Conservation (phyloP, 306 rosid species). For the Pterocarpus macrocarpus region DNA sequence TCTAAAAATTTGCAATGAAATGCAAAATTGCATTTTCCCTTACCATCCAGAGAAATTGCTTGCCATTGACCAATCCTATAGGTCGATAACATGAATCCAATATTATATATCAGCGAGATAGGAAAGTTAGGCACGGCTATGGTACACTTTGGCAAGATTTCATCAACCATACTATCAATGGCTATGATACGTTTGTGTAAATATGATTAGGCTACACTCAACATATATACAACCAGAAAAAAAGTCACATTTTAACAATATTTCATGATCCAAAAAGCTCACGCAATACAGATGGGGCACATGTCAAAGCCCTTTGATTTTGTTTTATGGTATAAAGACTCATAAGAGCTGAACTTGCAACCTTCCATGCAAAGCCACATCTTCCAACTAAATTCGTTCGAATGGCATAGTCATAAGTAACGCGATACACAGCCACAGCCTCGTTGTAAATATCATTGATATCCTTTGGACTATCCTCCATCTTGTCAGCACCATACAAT, state of each 20-base stretch:
- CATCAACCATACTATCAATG: too few species aligned
- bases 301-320: conserved; percentile 39
- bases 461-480: conserved; percentile 54
- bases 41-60: too few species aligned
- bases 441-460: conserved; percentile 58
- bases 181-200: too few species aligned
- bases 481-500: conserved; percentile 58
- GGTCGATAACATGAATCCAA: too few species aligned
- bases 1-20: too few species aligned
- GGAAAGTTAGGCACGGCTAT: too few species aligned
- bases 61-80: too few species aligned
- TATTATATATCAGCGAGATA: too few species aligned
- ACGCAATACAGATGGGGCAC: conserved; percentile 56
- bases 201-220: too few species aligned
- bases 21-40: too few species aligned
- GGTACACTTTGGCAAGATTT: too few species aligned
- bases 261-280: conserved; percentile 50
- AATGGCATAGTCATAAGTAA: conserved; percentile 61
- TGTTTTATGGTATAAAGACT: conserved; percentile 42
- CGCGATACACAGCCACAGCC: conserved; percentile 68
- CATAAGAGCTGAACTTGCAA: conserved; percentile 70
- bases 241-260: not conserved
- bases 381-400: fast-evolving
- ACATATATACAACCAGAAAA: too few species aligned
- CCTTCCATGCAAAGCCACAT: conserved; percentile 74